Percentiles rank a stretch among this genome's conserved stretches.
These are phyloP conservation scores for Grosmannia huntii DNA, from an alignment of 2,329 filamentous ascomycete species.

Conservation along the genomic window DNA sequence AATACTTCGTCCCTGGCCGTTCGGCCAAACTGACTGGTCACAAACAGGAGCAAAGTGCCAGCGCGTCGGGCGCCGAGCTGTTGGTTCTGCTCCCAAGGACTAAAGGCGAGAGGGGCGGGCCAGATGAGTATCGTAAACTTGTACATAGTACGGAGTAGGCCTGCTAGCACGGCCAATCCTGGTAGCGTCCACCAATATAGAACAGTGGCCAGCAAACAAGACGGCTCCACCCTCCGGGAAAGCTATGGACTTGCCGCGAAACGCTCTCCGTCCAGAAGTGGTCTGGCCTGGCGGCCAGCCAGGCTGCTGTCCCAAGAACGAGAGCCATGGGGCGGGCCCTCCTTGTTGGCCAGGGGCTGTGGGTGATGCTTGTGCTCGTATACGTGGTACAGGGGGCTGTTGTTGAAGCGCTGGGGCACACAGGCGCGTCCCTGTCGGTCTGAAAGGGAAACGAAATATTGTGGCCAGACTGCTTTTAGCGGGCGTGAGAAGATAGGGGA, in stretches of 20 bases:
- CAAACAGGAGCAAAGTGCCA: not conserved
- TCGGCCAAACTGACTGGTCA: not conserved
- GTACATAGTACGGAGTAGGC: not conserved
- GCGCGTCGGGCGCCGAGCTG: not conserved
- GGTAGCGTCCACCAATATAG: not conserved
- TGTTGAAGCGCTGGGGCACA: not conserved
- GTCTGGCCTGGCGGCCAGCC: not conserved
- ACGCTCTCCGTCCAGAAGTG: not conserved
- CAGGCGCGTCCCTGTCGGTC: not conserved
- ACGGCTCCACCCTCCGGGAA: not conserved
- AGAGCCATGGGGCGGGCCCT: not conserved
- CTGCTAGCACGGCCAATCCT: not conserved
- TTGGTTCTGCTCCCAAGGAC: not conserved
- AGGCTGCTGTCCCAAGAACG: not conserved
- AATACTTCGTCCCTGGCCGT: not conserved
- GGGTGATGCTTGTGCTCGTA: not conserved
- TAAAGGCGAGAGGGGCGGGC: not conserved
- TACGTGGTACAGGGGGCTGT: not conserved
- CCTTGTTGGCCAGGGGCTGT: not conserved
- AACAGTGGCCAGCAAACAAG: not conserved
- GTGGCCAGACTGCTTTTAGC: not conserved
- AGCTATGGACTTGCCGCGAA: not conserved
- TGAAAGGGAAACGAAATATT: not conserved
- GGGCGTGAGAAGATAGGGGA: not conserved
- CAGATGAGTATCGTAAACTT: not conserved